Base-by-base conservation (phyloP, 805 yeast genomes). In the Wickerhamiella sorbophila region DNA sequence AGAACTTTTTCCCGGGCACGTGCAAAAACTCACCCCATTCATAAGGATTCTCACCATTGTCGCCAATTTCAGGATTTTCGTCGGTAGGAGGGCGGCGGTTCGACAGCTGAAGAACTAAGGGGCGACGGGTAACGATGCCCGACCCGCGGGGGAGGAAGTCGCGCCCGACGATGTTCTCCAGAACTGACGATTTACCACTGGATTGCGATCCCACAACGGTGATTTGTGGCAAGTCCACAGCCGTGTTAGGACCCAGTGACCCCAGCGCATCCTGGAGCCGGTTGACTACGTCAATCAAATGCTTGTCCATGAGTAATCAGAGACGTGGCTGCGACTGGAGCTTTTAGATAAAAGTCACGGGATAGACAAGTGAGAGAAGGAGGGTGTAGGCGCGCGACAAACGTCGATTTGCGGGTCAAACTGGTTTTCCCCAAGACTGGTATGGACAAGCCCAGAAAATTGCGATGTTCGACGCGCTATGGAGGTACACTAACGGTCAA, bases 11-110 rank as follows among this genome's bases (percentile, higher is more conserved):
- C 48, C 82, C 83, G 35, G 96, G 97, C 41, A 83, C 63, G 59
- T 88, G 98, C 54, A 91, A 70, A 60, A 88, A 88, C 62, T 91
- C 98, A 51, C 98, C 98, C 96, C 97, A 88, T 64, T 88, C 98
- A 41, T 66, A 57, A 33, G 50, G 57, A 43, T 64, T 61, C 37
- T 67, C 58, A 27, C 50, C 56, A 39, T 63, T 59, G 35, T 48
- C 54, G 6, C 33, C 46, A 14, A 37, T 53, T 31, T 35, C 53
- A 22, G 31, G 48, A 33, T 44, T 46, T 6, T 46, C 49, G 18
- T 36, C 41, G 21, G 48, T 40, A 18, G 59, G 42, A 1, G 77
- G 62, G 53, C 86, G 67, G 52, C 72, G 70, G 63, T 82, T 82
- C 56, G 80, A 79, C 59, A 84, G 71, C 63, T 85, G 94, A 48